phyloP scores from a whole-genome alignment of 768 basidiomycete genomes.

The Steccherinum ochraceum region DNA sequence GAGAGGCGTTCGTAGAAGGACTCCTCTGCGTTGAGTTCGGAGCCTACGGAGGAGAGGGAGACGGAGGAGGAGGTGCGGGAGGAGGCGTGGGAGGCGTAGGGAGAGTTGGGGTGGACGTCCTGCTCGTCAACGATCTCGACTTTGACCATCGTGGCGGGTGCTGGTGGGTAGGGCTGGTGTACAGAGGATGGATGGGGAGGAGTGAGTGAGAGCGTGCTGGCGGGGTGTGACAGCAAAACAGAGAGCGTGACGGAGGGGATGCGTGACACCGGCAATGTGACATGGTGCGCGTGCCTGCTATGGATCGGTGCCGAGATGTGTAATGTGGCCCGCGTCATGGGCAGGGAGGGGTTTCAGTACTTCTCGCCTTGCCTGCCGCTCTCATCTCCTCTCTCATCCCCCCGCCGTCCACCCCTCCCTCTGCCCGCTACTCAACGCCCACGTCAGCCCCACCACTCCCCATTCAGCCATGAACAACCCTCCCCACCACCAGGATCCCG shows the following conservation, averaged over 20 bases:
- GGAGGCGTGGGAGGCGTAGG: slow-evolving; percentile 70
- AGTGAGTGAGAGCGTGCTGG: neutral
- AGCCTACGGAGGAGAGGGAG: slow-evolving; percentile 77
- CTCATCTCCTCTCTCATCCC: neutral
- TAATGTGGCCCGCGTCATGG: neutral
- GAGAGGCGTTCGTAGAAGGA: slow-evolving; percentile 80
- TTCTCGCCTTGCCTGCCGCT: neutral
- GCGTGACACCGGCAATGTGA: too few species aligned
- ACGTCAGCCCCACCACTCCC: too few species aligned
- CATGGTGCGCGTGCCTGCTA: neutral
- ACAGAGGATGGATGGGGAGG: neutral
- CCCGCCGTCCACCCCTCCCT: neutral
- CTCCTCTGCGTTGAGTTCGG: slow-evolving; percentile 62
- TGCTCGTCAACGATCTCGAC: slow-evolving; percentile 85
- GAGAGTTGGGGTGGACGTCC: slow-evolving; percentile 56
- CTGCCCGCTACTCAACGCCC: neutral
- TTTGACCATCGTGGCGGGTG: slow-evolving; percentile 68
- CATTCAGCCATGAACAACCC: slow-evolving; percentile 1
- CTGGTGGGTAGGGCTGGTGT: neutral
- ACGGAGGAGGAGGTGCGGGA: slow-evolving; percentile 65
- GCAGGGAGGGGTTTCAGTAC: neutral
- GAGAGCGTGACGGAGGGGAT: neutral
- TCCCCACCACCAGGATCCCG: neutral
- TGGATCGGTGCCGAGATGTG: neutral
- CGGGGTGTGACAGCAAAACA: neutral